These are phyloP conservation scores for Penicillium polonicum DNA, from an alignment of 2,329 filamentous ascomycete species.

Conservation along the genomic window DNA sequence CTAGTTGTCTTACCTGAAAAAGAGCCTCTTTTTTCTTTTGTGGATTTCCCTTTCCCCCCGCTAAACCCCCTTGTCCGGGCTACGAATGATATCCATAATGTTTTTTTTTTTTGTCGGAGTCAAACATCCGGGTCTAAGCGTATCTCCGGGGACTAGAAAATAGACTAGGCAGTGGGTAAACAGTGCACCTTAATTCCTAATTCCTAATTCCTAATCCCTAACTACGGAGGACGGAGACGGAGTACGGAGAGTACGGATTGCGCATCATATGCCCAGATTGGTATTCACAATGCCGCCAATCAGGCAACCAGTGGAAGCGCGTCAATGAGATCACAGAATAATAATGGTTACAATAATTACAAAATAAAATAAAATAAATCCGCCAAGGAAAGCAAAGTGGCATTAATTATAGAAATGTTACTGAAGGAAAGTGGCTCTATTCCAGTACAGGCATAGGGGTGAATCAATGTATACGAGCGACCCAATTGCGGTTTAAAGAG, in stretches of 20 bases:
- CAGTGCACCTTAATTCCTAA: neutral
- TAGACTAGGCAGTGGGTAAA: neutral
- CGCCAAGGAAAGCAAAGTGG: neutral
- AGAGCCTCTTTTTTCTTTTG: constrained; percentile 6
- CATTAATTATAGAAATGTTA: neutral
- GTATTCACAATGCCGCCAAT: constrained; percentile 12
- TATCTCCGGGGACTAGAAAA: neutral
- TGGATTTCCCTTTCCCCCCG: neutral
- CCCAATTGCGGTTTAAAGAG: neutral
- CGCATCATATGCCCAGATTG: constrained; percentile 12
- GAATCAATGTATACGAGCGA: constrained; percentile 4
- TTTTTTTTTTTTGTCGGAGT: neutral
- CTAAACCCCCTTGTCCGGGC: neutral
- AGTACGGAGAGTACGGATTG: neutral
- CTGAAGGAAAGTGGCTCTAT: neutral
- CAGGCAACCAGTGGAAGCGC: constrained; percentile 6
- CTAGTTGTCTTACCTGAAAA: constrained; percentile 3
- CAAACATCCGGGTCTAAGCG: neutral
- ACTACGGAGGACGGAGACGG: neutral
- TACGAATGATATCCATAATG: neutral
- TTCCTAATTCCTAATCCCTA: too few relatives aligned
- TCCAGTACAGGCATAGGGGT: constrained; percentile 4
- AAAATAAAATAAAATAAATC: neutral
- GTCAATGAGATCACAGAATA: neutral
- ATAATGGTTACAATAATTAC: neutral